phyloP scores from a whole-genome alignment of 305 asterid genomes.

The Fraxinus nigra region DNA sequence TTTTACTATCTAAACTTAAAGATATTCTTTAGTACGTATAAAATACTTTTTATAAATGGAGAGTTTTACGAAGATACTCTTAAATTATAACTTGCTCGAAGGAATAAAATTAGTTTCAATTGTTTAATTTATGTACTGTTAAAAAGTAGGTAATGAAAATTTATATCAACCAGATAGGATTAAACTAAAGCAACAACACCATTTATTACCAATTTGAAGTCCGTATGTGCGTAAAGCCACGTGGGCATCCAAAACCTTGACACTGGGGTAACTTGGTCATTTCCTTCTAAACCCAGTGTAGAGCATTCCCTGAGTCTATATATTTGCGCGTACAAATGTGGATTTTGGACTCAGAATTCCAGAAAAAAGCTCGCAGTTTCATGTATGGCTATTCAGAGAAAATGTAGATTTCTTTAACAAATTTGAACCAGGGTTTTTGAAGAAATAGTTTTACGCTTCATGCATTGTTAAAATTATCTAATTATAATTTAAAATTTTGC shows the following conservation, averaged over 20 bases:
- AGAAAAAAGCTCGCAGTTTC: neutral
- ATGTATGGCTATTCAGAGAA: conserved; percentile 9
- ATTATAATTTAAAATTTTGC: no score
- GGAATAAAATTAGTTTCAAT: no score
- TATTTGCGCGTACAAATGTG: conserved; percentile 6
- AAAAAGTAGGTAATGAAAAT: neutral
- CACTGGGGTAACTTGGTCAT: neutral
- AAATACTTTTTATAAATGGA: no score
- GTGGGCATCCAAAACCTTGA: neutral
- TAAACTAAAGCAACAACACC: neutral
- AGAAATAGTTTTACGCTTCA: neutral
- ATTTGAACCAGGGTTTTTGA: conserved; percentile 21
- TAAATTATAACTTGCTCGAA: no score
- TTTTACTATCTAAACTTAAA: no score
- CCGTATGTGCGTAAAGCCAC: neutral
- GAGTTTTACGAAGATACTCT: no score
- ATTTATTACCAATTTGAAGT: neutral
- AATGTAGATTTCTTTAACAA: neutral
- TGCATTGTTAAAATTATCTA: neutral
- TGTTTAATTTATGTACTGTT: no score
- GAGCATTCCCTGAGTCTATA: neutral
- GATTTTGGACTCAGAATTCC: conserved; percentile 26
- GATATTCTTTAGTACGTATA: no score
- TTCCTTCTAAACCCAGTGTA: neutral
- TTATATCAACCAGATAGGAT: neutral